Base-by-base conservation (phyloP, 2,329 filamentous ascomycete species). In the Colletotrichum costaricense region DNA sequence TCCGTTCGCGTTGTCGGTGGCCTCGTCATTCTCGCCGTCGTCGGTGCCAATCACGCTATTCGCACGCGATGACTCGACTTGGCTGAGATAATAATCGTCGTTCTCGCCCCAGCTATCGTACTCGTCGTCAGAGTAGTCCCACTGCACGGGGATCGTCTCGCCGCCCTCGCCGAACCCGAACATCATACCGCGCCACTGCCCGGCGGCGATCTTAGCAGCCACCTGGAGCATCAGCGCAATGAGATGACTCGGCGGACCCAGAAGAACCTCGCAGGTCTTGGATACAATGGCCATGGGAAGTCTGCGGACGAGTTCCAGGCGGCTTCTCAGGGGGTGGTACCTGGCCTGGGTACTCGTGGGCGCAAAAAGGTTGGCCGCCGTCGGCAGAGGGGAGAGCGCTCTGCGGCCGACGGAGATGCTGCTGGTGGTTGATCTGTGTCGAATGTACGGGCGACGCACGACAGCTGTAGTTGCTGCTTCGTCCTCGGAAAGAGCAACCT, bases 191-290 rank as follows among this genome's bases (percentile, higher is more conserved):
- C 89, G 85, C 92, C 88, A 91, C 83, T 90, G 87, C 22, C 89
- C 90, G 35, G 87, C 86, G 1, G 92, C 89, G 74, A 98, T 94
- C 74, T 90, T 91, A 0, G 93, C 92, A 1, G 95, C 94, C 69
- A 98, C 94, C 69, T 91, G 91, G 5, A 98, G 88, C 87, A 98
- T 95, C 54, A 97, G 86, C 30, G 90, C 87, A 46, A 97, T 89
- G 2, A 97, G 88, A 77, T 95, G 91, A 19, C 92, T 90, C 0
- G 95, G 95, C n/a, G 95, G 95, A 0, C 93, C 91, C 16, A 98
- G 84, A 4, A 97, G 88, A 35, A 97, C 88, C 64, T 94, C 91
- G 75, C 90, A 92, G 0, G 95, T 95, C 82, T 94, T 95, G 69
- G 92, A 90, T 30, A 97, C 88, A 35, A 97, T 89, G 3, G 91